These are phyloP conservation scores for Leccinum ochraceum DNA, from an alignment of 768 basidiomycete species.

Conservation along the genomic window DNA sequence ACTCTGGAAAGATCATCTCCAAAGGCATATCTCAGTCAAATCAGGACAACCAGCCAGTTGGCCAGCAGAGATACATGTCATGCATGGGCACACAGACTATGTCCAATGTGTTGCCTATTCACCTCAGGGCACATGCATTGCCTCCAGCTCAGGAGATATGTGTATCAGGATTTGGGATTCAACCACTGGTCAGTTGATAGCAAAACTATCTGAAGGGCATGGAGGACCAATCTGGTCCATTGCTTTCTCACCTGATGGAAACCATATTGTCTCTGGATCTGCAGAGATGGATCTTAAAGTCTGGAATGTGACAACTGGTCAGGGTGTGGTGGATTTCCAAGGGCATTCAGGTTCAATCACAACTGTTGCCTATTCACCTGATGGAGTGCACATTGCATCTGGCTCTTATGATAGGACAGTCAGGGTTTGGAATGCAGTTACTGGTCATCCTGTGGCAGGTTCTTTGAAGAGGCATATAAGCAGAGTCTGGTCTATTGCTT, in stretches of 20 bases:
- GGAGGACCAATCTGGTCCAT: not conserved
- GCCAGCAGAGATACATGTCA: not conserved
- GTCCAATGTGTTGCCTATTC: slow-evolving; percentile 2
- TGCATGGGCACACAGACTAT: not conserved
- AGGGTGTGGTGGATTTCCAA: not conserved
- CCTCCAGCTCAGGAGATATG: not conserved
- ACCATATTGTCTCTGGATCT: not conserved
- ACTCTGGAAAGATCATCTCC: slow-evolving; percentile 1
- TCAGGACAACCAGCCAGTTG: not conserved
- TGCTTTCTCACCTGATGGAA: not conserved
- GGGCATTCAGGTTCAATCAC: not conserved
- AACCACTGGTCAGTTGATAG: not conserved
- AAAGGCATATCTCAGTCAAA: not conserved
- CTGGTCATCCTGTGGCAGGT: not conserved
- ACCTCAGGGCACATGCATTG: not conserved
- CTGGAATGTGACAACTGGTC: slow-evolving; percentile 1
- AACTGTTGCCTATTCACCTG: not conserved
- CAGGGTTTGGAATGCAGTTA: not conserved
- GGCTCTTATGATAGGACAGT: not conserved
- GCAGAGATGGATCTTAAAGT: not conserved
- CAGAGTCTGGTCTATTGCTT: not conserved
- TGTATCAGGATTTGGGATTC: not conserved
- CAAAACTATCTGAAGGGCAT: not conserved
- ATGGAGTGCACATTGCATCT: not conserved
- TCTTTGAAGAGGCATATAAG: not conserved